phyloP scores from a whole-genome alignment of 179 eudicot genomes.

The Heliamphora pulchella region DNA sequence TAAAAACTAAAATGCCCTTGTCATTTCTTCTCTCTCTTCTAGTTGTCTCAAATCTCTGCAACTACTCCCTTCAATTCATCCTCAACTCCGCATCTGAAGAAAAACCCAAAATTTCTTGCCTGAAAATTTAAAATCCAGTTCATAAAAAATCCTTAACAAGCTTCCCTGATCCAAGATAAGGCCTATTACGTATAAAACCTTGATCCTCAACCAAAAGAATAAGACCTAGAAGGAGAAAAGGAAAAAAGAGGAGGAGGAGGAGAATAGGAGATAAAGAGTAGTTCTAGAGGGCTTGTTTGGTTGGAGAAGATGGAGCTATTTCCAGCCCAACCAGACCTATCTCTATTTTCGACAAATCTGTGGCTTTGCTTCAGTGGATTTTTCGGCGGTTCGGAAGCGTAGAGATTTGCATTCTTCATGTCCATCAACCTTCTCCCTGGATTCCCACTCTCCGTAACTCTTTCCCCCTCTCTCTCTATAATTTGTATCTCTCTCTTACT shows the following conservation, averaged over 20 bases:
- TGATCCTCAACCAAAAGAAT: neutral
- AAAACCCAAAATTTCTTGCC: constrained; percentile 17
- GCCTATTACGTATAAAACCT: neutral
- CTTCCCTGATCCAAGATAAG: neutral
- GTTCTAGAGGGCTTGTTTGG: constrained; percentile 16
- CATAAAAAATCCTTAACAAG: constrained; percentile 9
- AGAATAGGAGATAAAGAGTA: neutral
- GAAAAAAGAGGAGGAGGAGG: neutral
- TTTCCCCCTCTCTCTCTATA: constrained; percentile 20
- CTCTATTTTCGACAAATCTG: constrained; percentile 41
- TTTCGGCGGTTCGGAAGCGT: constrained; percentile 25
- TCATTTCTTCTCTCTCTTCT: constrained; percentile 26
- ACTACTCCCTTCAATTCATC: constrained; percentile 21
- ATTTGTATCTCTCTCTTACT: too few species aligned
- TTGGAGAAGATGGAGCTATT: constrained; percentile 27
- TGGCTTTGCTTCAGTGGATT: constrained; percentile 52
- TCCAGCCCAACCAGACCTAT: constrained; percentile 57
- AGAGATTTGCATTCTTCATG: constrained; percentile 58
- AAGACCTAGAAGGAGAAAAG: neutral
- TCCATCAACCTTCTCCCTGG: constrained; percentile 63
- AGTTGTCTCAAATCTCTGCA: constrained; percentile 23
- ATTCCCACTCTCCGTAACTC: constrained; percentile 67
- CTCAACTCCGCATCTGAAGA: constrained; percentile 21
- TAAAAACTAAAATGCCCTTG: too few species aligned
- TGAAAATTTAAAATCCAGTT: constrained; percentile 10